A percentile compares a stretch with the other conserved stretches of the same genome.
These are phyloP conservation scores for Cardamine occulta DNA, from an alignment of 345 rosid genomes.

Conservation along the genomic window DNA sequence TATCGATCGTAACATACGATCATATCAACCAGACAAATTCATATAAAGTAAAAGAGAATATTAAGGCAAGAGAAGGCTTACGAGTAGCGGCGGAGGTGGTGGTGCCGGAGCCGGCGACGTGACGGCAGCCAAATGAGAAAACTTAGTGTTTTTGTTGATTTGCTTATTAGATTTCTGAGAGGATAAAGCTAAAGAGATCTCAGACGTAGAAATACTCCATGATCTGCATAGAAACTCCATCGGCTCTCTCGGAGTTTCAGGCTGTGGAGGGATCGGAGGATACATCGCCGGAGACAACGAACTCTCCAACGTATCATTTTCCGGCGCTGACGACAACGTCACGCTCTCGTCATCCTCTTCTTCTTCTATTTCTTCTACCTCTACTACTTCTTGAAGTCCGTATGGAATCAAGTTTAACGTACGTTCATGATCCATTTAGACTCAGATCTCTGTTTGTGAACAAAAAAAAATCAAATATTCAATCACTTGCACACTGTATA, in stretches of 20 bases:
- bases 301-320: slow-evolving; percentile 32
- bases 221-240: slow-evolving; percentile 97
- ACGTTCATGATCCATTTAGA: slow-evolving; percentile 33
- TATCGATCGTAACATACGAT: neutral
- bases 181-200: slow-evolving; percentile 81
- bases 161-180: slow-evolving; percentile 37
- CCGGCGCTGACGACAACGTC: slow-evolving; percentile 10
- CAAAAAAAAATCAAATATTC: slow-evolving; percentile 1
- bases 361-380: slow-evolving; percentile 39
- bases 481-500: slow-evolving; percentile 16
- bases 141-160: slow-evolving; percentile 10
- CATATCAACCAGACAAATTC: neutral
- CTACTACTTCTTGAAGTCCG: slow-evolving; percentile 39
- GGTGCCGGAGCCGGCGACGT: slow-evolving; percentile 14
- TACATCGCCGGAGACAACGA: slow-evolving; percentile 22
- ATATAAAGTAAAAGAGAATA: neutral
- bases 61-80: slow-evolving; percentile 22
- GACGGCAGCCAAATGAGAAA: slow-evolving; percentile 8
- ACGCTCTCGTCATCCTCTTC: slow-evolving; percentile 33
- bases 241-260: slow-evolving; percentile 84
- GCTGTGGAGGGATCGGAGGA: slow-evolving; percentile 49
- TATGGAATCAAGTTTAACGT: slow-evolving; percentile 32
- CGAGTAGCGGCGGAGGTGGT: slow-evolving; percentile 25
- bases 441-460: neutral
- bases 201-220: slow-evolving; percentile 90